These are phyloP conservation scores for Kondoa subrosea DNA, from an alignment of 768 basidiomycete species.

Conservation along the genomic window DNA sequence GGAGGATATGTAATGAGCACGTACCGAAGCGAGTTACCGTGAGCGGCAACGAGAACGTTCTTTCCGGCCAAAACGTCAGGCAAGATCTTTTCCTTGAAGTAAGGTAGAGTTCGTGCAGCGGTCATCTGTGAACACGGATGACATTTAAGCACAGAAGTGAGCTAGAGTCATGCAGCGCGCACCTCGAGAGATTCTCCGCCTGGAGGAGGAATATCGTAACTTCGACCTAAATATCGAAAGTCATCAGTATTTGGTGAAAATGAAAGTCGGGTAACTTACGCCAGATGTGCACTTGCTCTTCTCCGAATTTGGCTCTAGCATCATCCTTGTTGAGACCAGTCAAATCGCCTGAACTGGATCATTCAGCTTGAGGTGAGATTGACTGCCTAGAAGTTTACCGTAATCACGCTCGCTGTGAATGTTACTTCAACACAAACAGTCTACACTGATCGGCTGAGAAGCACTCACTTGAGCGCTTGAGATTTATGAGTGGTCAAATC, in stretches of 20 bases:
- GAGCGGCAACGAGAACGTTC: constrained; percentile 29
- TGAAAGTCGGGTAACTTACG: constrained; percentile 19
- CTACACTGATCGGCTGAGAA: no score
- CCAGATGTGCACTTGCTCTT: constrained; percentile 29
- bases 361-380: no score
- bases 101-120: constrained; percentile 25
- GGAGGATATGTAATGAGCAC: background rate
- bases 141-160: no score
- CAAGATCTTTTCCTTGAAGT: constrained; percentile 27
- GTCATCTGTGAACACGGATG: constrained; percentile 19
- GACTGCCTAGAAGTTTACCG: no score
- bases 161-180: background rate
- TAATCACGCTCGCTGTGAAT: no score
- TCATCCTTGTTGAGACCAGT: constrained; percentile 29
- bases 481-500: constrained; percentile 22
- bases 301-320: constrained; percentile 25
- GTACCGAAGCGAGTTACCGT: constrained; percentile 27
- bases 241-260: background rate
- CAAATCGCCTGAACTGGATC: no score
- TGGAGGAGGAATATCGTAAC: constrained; percentile 27
- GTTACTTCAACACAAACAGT: no score
- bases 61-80: constrained; percentile 23
- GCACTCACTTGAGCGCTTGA: no score
- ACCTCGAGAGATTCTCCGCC: constrained; percentile 27
- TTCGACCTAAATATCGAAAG: background rate